Conservation (phyloP, 73 alveolate species). For the Tetrahymena borealis region DNA sequence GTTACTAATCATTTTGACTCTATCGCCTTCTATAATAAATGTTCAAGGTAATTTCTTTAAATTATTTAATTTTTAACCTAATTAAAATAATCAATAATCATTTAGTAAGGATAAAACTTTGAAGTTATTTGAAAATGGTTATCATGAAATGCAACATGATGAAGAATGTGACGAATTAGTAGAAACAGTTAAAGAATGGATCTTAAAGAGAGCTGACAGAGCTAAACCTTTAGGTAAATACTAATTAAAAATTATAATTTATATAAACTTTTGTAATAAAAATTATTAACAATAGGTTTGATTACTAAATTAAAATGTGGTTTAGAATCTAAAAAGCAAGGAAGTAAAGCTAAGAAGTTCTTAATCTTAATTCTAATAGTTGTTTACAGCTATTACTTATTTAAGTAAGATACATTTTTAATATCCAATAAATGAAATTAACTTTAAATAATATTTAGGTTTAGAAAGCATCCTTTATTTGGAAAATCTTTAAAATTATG, state of each 20-base stretch:
- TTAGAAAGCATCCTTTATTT: background rate
- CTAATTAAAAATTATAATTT: background rate
- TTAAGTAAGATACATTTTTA: background rate
- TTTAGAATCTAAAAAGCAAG: background rate
- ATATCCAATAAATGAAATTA: background rate
- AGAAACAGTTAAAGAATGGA: slow-evolving; percentile 29
- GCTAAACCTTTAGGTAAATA: slow-evolving; percentile 29
- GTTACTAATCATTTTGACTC: slow-evolving; percentile 39
- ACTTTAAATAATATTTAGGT: background rate
- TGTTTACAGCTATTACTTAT: background rate
- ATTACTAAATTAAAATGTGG: background rate
- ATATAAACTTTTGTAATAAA: background rate
- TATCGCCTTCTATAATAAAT: slow-evolving; percentile 35
- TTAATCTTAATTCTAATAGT: background rate
- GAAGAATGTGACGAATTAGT: slow-evolving; percentile 47
- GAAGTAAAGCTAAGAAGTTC: background rate
- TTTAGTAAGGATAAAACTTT: slow-evolving; percentile 26
- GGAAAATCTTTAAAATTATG: background rate
- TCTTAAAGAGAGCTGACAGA: slow-evolving; percentile 15
- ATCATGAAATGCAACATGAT: slow-evolving; percentile 44
- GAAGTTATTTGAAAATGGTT: slow-evolving; percentile 34
- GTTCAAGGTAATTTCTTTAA: slow-evolving; percentile 6
- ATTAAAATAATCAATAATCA: background rate
- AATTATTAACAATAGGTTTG: background rate
- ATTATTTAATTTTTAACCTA: background rate